Percentiles rank a stretch among this genome's conserved stretches.
Conservation (phyloP, 1,284 basidiomycete genomes). For the Cerrena zonata region DNA sequence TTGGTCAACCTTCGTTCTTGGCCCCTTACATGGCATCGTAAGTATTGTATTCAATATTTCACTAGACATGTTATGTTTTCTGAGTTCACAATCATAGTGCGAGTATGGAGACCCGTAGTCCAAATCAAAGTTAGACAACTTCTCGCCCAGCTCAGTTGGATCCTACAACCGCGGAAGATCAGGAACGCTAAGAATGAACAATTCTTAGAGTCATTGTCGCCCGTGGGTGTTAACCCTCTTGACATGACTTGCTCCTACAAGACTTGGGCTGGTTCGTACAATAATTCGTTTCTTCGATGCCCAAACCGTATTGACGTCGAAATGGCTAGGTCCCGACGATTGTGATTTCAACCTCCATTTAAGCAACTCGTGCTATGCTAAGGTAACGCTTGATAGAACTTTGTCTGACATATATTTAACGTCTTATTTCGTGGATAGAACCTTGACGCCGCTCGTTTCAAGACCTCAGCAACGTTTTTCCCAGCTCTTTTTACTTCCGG, state of each 20-base stretch:
- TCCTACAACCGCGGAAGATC: not conserved
- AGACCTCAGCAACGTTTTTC: slow-evolving; percentile 43
- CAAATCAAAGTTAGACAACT: not conserved
- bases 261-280: slow-evolving; percentile 36
- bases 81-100: too few relatives aligned
- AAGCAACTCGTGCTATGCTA: not conserved
- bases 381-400: slow-evolving; percentile 26
- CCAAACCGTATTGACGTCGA: not conserved
- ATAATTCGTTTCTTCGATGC: not conserved
- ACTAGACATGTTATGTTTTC: too few relatives aligned
- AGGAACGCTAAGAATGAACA: not conserved
- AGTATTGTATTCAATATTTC: slow-evolving; percentile 23
- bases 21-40: slow-evolving; percentile 64
- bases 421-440: too few relatives aligned
- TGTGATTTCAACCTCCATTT: not conserved
- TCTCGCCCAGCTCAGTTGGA: not conserved
- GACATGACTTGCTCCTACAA: slow-evolving; percentile 35
- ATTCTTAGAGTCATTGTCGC: slow-evolving; percentile 23
- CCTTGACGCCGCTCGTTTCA: slow-evolving; percentile 46
- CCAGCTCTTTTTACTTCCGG: slow-evolving; percentile 60
- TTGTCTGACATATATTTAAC: too few relatives aligned
- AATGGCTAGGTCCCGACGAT: not conserved
- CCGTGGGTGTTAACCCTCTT: slow-evolving; percentile 56
- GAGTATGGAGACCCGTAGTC: not conserved
- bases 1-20: slow-evolving; percentile 53